Evolutionary conservation across 1,139 yeast genomes (phyloP), one percentile per base, ranked within the genome.

Genomic region (Diutina rugosa): DNA sequence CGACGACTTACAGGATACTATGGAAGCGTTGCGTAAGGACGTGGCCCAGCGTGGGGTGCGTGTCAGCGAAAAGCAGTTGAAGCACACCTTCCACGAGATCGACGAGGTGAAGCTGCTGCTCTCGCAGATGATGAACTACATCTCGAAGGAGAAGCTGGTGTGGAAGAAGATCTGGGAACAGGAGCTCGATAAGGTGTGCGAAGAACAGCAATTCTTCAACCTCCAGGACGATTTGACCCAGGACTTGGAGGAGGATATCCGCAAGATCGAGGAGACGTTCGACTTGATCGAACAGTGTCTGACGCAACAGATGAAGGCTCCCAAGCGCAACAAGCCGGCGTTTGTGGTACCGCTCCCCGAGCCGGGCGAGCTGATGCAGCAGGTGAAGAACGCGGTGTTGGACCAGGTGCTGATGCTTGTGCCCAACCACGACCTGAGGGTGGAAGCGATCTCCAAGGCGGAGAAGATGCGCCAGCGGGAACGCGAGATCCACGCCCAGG

Each of bases 101-200:
- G 72, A 65, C 5, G 74, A 71, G 1, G 93, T 96, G 0, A 77
- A 79, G 58, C 57, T 62, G 0, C 78, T 79, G 16, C 73, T 91
- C 55, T 68, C 69, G 3, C 69, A 71, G 6, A 79, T 91, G 79
- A 76, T 78, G n/a, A 71, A 70, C 7, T 90, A 81, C 63, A 85
- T 95, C 51, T 64, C 70, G 1, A 75, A 74, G 12, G 98, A 90
- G 65, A 87, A 87, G 62, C 85, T 90, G 4, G 83, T 83, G 47
- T 90, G 98, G 97, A 88, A 90, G 66, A 83, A 82, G 63, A 85
- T 90, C 32, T 93, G 99, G 98, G 97, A 91, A 67, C 75, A 85
- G 6, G 97, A 91, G 65, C 77, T 93, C 59, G 95, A 90, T 61
- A 85, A 85, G 53, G 95, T 93, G 28, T 87, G 96, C 60, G 96